Base-by-base conservation (phyloP, 192 early-diverging fungal species). In the Dissophora globulifera region DNA sequence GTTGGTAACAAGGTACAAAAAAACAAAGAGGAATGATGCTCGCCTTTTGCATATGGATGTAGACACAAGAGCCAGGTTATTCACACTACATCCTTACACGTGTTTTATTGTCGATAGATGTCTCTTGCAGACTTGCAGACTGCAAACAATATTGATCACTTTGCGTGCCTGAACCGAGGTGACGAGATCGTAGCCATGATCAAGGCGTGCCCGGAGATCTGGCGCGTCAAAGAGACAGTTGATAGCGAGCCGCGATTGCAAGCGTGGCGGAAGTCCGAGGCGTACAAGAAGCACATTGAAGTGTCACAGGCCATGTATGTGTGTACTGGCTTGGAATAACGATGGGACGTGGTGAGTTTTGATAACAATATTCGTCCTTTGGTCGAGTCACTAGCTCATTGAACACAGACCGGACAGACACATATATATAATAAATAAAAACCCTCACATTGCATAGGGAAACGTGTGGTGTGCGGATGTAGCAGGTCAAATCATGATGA, bases 381-480 rank as follows among this genome's bases (percentile, higher is more conserved):
- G n/a, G n/a, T n/a, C n/a, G n/a, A n/a, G n/a, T n/a, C n/a, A n/a
- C n/a, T n/a, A n/a, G n/a, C 23, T 9, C 23, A 54, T 30, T 17
- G 29, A 12, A 45, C 23, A 23, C 23, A 76, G 35, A 47, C n/a
- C n/a, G n/a, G n/a, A n/a, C n/a, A n/a, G n/a, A n/a, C n/a, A n/a
- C n/a, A n/a, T n/a, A n/a, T n/a, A n/a, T n/a, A n/a, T n/a, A n/a
- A n/a, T n/a, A n/a, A n/a, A n/a, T n/a, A n/a, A n/a, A n/a, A n/a
- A n/a, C n/a, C n/a, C n/a, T n/a, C n/a, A n/a, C n/a, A n/a, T n/a
- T n/a, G 81, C 74, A n/a, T 81, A 78, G 43, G 83, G 93, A 57
- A 98, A 93, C 62, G 89, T 93, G 4, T 84, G 98, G 42, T 81
- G 95, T 15, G 87, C 93, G 3, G 59, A 62, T 51, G 59, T 62